Conservation (phyloP, 2,329 filamentous ascomycete species). For the Mycogone perniciosa region DNA sequence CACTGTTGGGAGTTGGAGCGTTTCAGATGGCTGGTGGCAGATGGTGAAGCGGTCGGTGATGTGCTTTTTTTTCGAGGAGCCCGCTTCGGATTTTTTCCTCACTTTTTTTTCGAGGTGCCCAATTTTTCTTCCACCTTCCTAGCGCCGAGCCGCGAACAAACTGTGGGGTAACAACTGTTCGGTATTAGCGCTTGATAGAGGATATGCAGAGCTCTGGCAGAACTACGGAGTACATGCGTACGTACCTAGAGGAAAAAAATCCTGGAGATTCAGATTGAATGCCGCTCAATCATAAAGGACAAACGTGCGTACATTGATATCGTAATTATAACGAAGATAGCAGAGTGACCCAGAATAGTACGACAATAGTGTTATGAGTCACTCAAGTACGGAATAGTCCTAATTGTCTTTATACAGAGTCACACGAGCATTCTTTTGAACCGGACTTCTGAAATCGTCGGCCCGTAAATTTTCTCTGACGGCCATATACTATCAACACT, state of each 20-base stretch:
- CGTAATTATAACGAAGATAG: no score
- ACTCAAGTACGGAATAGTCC: no score
- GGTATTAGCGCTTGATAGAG: neutral
- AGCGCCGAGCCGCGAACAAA: slow-evolving; percentile 5
- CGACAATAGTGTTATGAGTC: no score
- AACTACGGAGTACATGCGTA: no score
- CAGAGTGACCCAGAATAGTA: no score
- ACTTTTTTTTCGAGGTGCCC: slow-evolving; percentile 8
- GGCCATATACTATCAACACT: no score
- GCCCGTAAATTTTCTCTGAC: no score
- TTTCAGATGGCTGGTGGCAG: slow-evolving; percentile 1
- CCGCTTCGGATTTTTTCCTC: slow-evolving; percentile 1
- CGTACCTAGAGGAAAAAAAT: neutral
- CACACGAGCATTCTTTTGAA: no score
- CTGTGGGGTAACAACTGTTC: slow-evolving; percentile 8
- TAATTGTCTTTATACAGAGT: no score
- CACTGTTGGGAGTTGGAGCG: neutral
- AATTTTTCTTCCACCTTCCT: slow-evolving; percentile 3
- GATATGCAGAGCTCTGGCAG: neutral
- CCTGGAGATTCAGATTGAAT: neutral
- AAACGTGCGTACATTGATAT: no score
- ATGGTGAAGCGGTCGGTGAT: neutral
- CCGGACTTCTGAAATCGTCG: no score
- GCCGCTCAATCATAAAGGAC: no score
- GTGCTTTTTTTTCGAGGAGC: slow-evolving; percentile 8